Conservation (phyloP, 768 basidiomycete genomes). For the Suillus ampliporus region DNA sequence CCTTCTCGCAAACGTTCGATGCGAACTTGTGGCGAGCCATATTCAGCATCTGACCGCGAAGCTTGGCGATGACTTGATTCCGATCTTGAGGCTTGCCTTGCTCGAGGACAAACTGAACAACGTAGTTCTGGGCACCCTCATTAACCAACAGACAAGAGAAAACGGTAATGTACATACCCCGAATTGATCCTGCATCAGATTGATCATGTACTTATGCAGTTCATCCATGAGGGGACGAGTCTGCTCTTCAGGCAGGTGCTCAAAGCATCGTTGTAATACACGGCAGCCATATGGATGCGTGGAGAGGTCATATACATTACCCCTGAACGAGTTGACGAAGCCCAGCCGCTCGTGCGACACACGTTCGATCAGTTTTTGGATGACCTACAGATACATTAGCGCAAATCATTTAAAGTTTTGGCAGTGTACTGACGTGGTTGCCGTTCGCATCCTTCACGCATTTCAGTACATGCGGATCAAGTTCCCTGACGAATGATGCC, state of each 20-base stretch:
- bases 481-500: conserved; percentile 71
- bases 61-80: conserved; percentile 63
- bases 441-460: conserved; percentile 93
- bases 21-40: conserved; percentile 92
- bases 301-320: conserved; percentile 79
- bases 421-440: conserved; percentile 78
- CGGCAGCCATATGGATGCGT: conserved; percentile 94
- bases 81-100: conserved; percentile 76
- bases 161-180: conserved; percentile 59
- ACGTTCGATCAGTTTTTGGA: conserved; percentile 87
- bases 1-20: conserved; percentile 96
- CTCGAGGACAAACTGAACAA: conserved; percentile 92
- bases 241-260: conserved; percentile 74
- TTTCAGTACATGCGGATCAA: conserved; percentile 79
- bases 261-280: conserved; percentile 91
- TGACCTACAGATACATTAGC: conserved; percentile 53
- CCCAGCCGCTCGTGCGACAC: conserved; percentile 77
- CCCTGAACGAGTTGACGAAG: conserved; percentile 77
- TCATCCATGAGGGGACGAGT: conserved; percentile 82
- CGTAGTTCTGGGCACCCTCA: conserved; percentile 77
- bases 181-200: conserved; percentile 89
- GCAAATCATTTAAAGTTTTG: conserved; percentile 5
- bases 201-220: conserved; percentile 69
- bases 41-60: conserved; percentile 78
- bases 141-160: conserved; percentile 2